A percentile compares a stretch with the other conserved stretches of the same genome.
phyloP scores from a whole-genome alignment of 2,329 filamentous ascomycete species.

The Alternaria sp. region DNA sequence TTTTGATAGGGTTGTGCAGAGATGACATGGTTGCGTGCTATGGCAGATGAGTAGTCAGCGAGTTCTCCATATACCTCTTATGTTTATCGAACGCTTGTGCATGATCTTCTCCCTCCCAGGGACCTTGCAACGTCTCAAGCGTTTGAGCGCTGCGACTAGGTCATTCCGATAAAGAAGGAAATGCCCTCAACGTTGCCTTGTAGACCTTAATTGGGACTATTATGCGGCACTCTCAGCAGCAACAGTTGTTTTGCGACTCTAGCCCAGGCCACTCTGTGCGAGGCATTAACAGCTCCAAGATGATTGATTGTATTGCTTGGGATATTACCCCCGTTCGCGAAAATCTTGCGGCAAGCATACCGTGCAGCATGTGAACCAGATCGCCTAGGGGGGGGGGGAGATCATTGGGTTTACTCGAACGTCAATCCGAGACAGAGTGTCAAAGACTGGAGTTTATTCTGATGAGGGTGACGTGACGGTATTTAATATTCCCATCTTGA shows the following conservation, averaged over 20 bases:
- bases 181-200: slow-evolving; percentile 6
- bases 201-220: slow-evolving; percentile 1
- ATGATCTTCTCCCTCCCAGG: not conserved
- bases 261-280: not conserved
- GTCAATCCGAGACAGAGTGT: not conserved
- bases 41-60: slow-evolving; percentile 16
- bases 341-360: slow-evolving; percentile 10
- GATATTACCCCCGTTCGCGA: slow-evolving; percentile 7
- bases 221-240: slow-evolving; percentile 8
- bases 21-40: not conserved
- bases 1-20: slow-evolving; percentile 16
- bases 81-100: slow-evolving; percentile 6
- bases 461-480: not conserved
- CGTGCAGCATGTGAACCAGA: not conserved
- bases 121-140: not conserved
- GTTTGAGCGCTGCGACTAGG: slow-evolving; percentile 3
- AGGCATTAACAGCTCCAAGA: slow-evolving; percentile 2
- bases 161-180: slow-evolving; percentile 4
- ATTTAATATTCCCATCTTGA: not conserved
- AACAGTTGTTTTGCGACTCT: not conserved
- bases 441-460: not conserved
- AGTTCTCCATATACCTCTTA: slow-evolving; percentile 18
- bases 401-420: not conserved
- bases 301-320: not conserved
- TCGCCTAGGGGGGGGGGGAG: not conserved